Conservation (phyloP, 2,329 filamentous ascomycete genomes). For the Orbilia quercus region DNA sequence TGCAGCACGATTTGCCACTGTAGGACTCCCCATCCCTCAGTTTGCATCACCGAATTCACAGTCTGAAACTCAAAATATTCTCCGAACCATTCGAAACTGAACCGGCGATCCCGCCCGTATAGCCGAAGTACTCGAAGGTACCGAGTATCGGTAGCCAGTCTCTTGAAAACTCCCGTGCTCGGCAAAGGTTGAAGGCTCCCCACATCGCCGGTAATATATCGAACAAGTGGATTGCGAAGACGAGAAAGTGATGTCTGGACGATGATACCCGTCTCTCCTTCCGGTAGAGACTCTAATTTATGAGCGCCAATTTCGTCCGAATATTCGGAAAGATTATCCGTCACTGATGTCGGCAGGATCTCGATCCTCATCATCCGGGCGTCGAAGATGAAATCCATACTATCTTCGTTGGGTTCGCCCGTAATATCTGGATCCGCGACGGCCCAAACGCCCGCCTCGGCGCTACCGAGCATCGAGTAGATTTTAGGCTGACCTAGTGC, state of each 20-base stretch:
- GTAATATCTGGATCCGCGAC: constrained; percentile 61
- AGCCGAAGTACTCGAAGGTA: constrained; percentile 63
- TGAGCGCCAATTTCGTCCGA: not conserved
- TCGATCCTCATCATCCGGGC: constrained; percentile 63
- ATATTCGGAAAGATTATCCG: constrained; percentile 18
- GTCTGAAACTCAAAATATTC: constrained; percentile 63
- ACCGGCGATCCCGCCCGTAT: constrained; percentile 64
- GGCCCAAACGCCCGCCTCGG: constrained; percentile 65
- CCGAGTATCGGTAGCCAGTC: constrained; percentile 39
- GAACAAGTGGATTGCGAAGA: constrained; percentile 65
- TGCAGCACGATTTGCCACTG: constrained; percentile 65
- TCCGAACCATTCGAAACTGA: constrained; percentile 65
- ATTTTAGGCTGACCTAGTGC: constrained; percentile 59
- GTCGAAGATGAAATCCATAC: constrained; percentile 64
- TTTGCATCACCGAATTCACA: constrained; percentile 59
- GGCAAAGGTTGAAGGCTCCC: constrained; percentile 64
- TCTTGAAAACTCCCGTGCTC: constrained; percentile 7
- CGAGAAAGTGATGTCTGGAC: constrained; percentile 65
- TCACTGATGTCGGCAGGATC: constrained; percentile 59
- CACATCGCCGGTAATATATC: constrained; percentile 65
- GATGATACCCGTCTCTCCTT: constrained; percentile 63
- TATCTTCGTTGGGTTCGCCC: constrained; percentile 35
- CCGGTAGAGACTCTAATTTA: constrained; percentile 56
- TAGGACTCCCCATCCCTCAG: constrained; percentile 60
- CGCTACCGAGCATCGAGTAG: constrained; percentile 64